Base-by-base conservation (phyloP, 768 basidiomycete species). In the Gymnopilus junonius region DNA sequence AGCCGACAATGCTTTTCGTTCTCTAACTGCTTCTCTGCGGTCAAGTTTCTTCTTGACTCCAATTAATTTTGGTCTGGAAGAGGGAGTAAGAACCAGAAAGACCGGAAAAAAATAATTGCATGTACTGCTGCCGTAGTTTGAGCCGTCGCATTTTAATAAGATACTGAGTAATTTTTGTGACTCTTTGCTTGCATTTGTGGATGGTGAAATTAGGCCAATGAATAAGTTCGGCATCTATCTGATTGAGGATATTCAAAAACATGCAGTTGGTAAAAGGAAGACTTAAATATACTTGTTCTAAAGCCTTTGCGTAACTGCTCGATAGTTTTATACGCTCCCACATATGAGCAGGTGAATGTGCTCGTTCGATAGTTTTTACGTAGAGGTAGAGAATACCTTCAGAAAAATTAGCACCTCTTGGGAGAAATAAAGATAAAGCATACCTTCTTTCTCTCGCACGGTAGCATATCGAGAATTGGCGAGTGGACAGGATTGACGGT, bases 101-200 rank as follows among this genome's bases (percentile, higher is more conserved):
- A 7, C 21, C 3, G 10, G 25, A 34, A 2, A 39, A 5, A 64
- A 51, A 61, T 54, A 17, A 43, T 7, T 39, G 62, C 25, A 80
- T 92, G 69, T 59, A 96, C 95, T 94, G 90, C 77, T 94, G 87
- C 17, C 91, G 88, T 60, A 96, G 82, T 68, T 92, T 92, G 64
- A 97, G 77, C 43, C 93, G 88, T 62, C 97, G 86, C 96, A 99
- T 97, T 82, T 97, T 96, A 76, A 99, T 98, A 66, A 99, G 87
- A 73, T 98, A 99, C 75, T 99, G 97, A 0, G 97, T 99, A 70
- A 99, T 98, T 81, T 99, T 99, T 11, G 97, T 99, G 31, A 98
- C 85, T 46, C 97, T 88, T 79, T 99, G 97, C 83, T 99, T 99
- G 86, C 97, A 99, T 80, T 98, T 99, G 82, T 98, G 97, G 58